Conservation (phyloP, 306 rosid species). For the Purshia tridentata region DNA sequence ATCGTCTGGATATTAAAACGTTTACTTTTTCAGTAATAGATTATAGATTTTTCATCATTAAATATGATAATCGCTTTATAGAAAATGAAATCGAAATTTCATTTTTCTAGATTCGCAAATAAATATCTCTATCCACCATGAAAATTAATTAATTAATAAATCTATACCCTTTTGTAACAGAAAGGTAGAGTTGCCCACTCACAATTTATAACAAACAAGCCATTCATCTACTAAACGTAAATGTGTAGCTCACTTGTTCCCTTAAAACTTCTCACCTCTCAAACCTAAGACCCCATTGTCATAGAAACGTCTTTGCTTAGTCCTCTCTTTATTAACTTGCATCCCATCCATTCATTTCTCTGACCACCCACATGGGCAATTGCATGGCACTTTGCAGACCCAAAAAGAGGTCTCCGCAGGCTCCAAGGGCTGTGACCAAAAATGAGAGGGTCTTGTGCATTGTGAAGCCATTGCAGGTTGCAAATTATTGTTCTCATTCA, state of each 20-base stretch:
- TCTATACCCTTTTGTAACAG: neutral
- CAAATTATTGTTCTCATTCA: neutral
- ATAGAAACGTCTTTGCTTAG: neutral
- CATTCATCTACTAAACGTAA: neutral
- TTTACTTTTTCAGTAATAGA: too few species aligned
- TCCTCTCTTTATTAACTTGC: neutral
- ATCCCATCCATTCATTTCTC: neutral
- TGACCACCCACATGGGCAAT: neutral
- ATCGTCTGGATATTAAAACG: too few species aligned
- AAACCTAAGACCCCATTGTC: neutral
- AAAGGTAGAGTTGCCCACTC: neutral
- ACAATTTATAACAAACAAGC: neutral
- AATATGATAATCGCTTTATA: too few species aligned
- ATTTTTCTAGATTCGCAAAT: neutral
- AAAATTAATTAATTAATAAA: neutral
- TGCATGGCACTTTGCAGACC: neutral
- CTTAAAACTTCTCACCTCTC: slow-evolving; percentile 1
- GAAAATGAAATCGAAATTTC: too few species aligned
- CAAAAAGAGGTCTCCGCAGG: too few species aligned
- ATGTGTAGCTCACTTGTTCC: neutral
- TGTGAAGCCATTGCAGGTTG: neutral
- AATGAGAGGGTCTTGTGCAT: neutral
- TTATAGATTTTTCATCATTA: too few species aligned
- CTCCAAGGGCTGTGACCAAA: neutral
- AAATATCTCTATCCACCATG: neutral